Conservation (phyloP, 257 asterid species). For the Asclepias syriaca region DNA sequence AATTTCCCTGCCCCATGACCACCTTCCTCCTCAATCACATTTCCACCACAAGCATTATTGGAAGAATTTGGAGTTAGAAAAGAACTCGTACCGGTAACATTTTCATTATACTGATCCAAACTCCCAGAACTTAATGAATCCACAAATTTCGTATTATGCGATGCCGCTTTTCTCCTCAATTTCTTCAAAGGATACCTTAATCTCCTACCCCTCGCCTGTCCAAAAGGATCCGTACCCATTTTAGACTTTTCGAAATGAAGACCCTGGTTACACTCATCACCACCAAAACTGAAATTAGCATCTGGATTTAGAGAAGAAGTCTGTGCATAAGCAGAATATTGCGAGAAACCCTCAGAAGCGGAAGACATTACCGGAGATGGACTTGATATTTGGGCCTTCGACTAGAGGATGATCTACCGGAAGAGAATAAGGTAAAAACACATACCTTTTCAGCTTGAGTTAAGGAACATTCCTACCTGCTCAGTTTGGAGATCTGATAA, state of each 20-base stretch:
- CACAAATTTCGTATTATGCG: neutral
- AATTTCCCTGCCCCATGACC: conserved; percentile 18
- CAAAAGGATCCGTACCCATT: conserved; percentile 23
- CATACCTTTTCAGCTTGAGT: no score
- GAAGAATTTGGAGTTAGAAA: conserved; percentile 8
- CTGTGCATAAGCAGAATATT: conserved; percentile 7
- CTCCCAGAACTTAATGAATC: neutral
- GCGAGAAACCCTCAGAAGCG: conserved; percentile 19
- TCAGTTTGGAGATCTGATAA: neutral
- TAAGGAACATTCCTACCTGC: no score
- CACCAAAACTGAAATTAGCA: conserved; percentile 16
- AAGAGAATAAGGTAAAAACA: neutral
- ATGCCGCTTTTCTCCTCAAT: conserved; percentile 3
- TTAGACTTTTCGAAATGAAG: conserved; percentile 20
- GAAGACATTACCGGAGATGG: conserved; percentile 17
- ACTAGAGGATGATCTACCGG: neutral
- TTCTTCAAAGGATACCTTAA: conserved; percentile 16
- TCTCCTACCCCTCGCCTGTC: conserved; percentile 16
- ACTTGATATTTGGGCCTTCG: conserved; percentile 5
- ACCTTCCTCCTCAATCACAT: conserved; percentile 21
- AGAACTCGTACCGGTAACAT: conserved; percentile 14
- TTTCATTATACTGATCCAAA: conserved; percentile 27
- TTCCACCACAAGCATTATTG: conserved; percentile 18
- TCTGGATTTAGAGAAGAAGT: conserved; percentile 27
- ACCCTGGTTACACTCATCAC: neutral